A percentile compares a stretch with the other conserved stretches of the same genome.
These are phyloP conservation scores for Rhizopogon roseolus DNA, from an alignment of 768 basidiomycete species.

Conservation along the genomic window DNA sequence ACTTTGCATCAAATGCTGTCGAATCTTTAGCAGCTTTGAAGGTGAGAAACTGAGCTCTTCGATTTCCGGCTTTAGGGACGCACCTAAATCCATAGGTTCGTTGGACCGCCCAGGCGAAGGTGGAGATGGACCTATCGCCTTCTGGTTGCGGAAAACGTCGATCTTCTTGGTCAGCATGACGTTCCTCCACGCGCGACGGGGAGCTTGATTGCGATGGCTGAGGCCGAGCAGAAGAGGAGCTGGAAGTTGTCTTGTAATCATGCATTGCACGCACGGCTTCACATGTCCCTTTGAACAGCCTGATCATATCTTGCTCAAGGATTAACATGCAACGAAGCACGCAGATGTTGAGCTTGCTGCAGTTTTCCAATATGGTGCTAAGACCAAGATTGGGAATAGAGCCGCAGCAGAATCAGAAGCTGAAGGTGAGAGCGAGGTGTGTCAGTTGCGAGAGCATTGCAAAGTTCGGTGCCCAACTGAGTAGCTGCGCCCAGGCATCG, in stretches of 20 bases:
- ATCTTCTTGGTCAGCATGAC: conserved; percentile 49
- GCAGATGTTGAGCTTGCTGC: background rate
- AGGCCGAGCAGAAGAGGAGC: conserved; percentile 16
- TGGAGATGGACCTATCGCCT: conserved; percentile 70
- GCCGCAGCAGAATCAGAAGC: background rate
- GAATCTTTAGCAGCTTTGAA: conserved; percentile 50
- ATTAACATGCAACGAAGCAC: conserved; percentile 22
- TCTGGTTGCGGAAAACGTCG: conserved; percentile 74
- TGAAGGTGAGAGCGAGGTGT: background rate
- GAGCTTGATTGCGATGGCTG: conserved; percentile 18
- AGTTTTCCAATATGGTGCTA: background rate
- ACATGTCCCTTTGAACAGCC: conserved; percentile 91
- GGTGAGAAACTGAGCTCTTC: background rate
- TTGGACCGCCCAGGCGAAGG: conserved; percentile 49
- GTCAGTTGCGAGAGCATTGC: background rate
- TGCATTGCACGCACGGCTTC: conserved; percentile 95
- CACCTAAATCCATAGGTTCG: conserved; percentile 83
- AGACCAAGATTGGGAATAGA: background rate
- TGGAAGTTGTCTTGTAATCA: conserved; percentile 58
- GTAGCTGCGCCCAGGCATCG: background rate
- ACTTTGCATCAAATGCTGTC: conserved; percentile 72
- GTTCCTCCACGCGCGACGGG: conserved; percentile 15
- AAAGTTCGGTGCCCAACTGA: background rate
- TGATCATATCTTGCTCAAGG: conserved; percentile 84
- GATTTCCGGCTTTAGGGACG: conserved; percentile 11